Evolutionary conservation across 495 filamentous ascomycete genomes (phyloP), one percentile per base, ranked within the genome.

Genomic region (Physcia stellaris): DNA sequence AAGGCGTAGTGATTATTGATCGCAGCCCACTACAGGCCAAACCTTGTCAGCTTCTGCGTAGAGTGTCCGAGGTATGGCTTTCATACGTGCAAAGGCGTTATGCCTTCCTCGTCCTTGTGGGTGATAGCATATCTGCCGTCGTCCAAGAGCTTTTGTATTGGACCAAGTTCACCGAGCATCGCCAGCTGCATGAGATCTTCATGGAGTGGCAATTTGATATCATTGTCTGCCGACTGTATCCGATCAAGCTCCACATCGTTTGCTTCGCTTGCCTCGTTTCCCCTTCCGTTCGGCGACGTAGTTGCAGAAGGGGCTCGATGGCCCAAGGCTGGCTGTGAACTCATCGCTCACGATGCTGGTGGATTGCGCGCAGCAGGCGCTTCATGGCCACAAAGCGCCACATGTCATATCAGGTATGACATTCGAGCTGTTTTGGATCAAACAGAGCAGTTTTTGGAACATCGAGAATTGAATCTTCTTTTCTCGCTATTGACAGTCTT

Each of bases 1-100:
- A 94, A 80, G 40, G 84, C 80, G 60, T 86, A 92, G 56, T 93
- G 88, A 56, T 94, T 94, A 61, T 96, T 95, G 59, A 96, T 95
- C n/a, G 90, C 85, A 12, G 90, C 90, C 90, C 90, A 98, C 88
- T 98, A 58, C 17, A 39, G 60, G 56, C 41, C 39, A 31, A 28
- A n/a, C n/a, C n/a, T n/a, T n/a, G 32, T 44, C 23, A 35, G 34
- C 26, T 35, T n/a, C n/a, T n/a, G n/a, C n/a, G n/a, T n/a, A n/a
- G n/a, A n/a, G n/a, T n/a, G n/a, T n/a, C n/a, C n/a, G n/a, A n/a
- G n/a, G n/a, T n/a, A n/a, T n/a, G n/a, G 19, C 19, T 17, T 35
- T 58, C 78, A 47, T 68, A 98, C 90, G 69, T 98, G 90, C 60
- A 98, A 63, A 35, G 90, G 86, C 29, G 87, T 96, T 49, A 95